Evolutionary conservation across 371 early-diverging fungal genomes (phyloP), one percentile per base, ranked within the genome.

Genomic region (Circinella minor): DNA sequence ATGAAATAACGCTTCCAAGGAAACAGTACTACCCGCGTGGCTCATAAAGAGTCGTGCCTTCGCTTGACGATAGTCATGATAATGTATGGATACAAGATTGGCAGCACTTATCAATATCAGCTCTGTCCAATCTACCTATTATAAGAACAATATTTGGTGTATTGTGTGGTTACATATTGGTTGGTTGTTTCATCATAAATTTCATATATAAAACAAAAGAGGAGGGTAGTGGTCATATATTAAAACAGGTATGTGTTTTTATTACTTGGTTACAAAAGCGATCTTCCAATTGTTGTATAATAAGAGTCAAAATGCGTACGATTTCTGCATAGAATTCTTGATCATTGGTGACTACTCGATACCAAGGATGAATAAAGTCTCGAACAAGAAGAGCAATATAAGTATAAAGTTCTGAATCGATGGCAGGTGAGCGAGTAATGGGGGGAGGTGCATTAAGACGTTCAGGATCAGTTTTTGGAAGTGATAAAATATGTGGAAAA

Each of bases 281-380:
- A n/a, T 71, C 75, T 65, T 89, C 86, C 36, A 87, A 69, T 36
- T 78, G 77, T 62, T 83, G 88, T 4, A 82, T 77, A 63, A 86
- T 74, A 11, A 72, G 62, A 1, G 76, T 81, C 17, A 87, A 63
- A 7, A 86, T 70, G 46, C 74, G 57, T 6, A 86, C 78, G 49
- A 89, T 71, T 43, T 83, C 83, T 3, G 75, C 61, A n/a, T 76
- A 74, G 10, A 87, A 75, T n/a, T 87, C 86, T 46, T 86, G 79
- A 68, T 89, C 89, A 14, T 80, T 79, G 5, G 89, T 81, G 18
- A 89, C 71, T 0, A 77, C 67, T 17, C 81, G 71, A 49, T 89
- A 89, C 89, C 89, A 89, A 3, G 87, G 85, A 69, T 86, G 83
- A 55, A 89, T 87, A 57, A 89, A 89, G 57, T 87, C 88, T n/a